These are phyloP conservation scores for Salvia hispanica DNA, from an alignment of 257 asterid species.

Conservation along the genomic window DNA sequence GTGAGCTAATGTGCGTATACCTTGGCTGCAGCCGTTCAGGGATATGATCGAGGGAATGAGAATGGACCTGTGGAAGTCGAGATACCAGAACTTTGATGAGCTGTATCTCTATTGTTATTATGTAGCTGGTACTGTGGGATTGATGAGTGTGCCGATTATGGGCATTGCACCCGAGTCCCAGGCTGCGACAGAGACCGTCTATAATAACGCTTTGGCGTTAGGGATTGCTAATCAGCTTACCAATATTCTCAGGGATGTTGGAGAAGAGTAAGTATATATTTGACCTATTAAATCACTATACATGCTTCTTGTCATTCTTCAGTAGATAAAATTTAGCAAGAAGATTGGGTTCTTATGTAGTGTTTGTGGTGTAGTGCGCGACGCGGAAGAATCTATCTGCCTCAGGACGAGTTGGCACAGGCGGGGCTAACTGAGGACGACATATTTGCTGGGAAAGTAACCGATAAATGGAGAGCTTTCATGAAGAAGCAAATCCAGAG, in stretches of 20 bases:
- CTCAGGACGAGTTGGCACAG: constrained; percentile 91
- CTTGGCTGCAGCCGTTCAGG: constrained; percentile 77
- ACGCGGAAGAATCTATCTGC: constrained; percentile 89
- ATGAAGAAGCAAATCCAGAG: constrained; percentile 91
- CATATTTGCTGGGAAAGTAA: constrained; percentile 78
- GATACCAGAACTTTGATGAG: constrained; percentile 89
- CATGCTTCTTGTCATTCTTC: too few relatives aligned
- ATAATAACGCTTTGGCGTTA: constrained; percentile 76
- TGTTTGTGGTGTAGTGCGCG: constrained; percentile 62
- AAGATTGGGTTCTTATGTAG: constrained; percentile 3
- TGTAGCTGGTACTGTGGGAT: constrained; percentile 97
- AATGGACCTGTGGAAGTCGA: constrained; percentile 82
- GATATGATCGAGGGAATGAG: constrained; percentile 99
- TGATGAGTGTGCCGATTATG: constrained; percentile 99
- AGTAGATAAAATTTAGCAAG: too few relatives aligned
- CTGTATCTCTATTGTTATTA: constrained; percentile 87
- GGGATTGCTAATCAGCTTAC: constrained; percentile 96
- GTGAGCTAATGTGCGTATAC: not conserved
- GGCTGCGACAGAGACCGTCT: constrained; percentile 84
- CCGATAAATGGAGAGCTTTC: constrained; percentile 90
- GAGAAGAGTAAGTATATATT: constrained; percentile 81
- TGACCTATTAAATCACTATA: not conserved
- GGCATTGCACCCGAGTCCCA: constrained; percentile 91
- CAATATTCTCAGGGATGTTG: constrained; percentile 94
- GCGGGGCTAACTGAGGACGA: constrained; percentile 92